A percentile compares a stretch with the other conserved stretches of the same genome.
These are phyloP conservation scores for Lactifluus rugatus DNA, from an alignment of 768 basidiomycete species.

Conservation along the genomic window DNA sequence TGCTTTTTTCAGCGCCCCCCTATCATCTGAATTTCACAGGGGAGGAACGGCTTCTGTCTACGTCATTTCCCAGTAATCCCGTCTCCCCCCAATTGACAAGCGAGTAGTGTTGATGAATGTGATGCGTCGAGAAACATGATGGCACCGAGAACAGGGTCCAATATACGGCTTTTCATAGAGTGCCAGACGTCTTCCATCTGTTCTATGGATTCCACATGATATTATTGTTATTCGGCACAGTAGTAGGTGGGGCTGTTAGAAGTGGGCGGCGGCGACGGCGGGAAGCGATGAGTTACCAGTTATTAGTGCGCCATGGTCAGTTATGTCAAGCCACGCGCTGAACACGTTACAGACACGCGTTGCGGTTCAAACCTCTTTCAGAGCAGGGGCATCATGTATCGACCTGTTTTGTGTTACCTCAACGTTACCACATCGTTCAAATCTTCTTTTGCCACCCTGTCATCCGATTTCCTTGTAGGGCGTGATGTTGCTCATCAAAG, in stretches of 20 bases:
- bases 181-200: background rate
- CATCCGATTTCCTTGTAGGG: background rate
- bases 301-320: background rate
- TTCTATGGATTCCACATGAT: background rate
- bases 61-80: background rate
- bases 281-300: background rate
- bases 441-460: background rate
- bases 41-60: conserved; percentile 4
- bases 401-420: conserved; percentile 5
- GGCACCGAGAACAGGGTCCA: background rate
- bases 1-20: too few relatives aligned
- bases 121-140: background rate
- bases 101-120: background rate
- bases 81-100: background rate
- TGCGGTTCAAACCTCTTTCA: background rate
- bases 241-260: background rate
- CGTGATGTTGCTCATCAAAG: background rate
- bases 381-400: background rate
- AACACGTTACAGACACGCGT: conserved; percentile 16
- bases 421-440: conserved; percentile 4
- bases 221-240: background rate
- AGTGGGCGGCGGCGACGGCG: background rate
- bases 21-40: background rate
- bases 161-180: background rate
- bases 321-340: conserved; percentile 14